Evolutionary conservation across 768 basidiomycete species (phyloP), one percentile per base, ranked within the genome.

Genomic region (Tylopilus subfusipes): DNA sequence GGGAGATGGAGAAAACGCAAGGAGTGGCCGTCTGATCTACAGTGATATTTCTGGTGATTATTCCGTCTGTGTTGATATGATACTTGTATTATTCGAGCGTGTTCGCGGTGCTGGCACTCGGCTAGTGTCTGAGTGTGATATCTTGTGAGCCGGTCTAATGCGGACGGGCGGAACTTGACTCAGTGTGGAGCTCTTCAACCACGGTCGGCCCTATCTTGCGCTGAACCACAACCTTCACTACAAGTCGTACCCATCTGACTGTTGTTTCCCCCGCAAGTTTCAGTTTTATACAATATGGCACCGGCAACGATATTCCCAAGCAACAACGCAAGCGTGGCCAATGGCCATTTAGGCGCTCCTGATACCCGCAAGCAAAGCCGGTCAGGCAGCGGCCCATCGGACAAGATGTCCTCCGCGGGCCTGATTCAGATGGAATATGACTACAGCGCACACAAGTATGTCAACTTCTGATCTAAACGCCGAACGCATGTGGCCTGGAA

Each of bases 391-490:
- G 50, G 19, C 3, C 2, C 21, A 0, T 16, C 53, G 18, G 59
- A 54, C 16, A 73, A 72, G 58, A 52, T 84, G 22, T 76, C 80
- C 12, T 86, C 87, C n/a, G 78, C 79, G 42, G 80, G 88, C 38
- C 79, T 93, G 42, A 90, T 98, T 59, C 75, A 77, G 42, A 78
- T 93, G 60, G 94, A 98, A 70, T 82, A 92, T 61, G 79, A 88
- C 65, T 79, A 86, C 63, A 85, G 86, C 29, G 92, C 92, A 50
- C 92, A 94, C 79, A 94, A 94, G 93, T 93, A 72, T 80, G 88
- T 80, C 44, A 45, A 42, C 45, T 42, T 42, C 33, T 52, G 38
- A 18, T 45, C 48, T 48, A 29, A 42, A 22, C 13, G 24, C 19
- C 50, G 50, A 34, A n/a, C 21, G 46, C 39, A 40, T 38, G 44